These are phyloP conservation scores for Pythium angustatum DNA, from an alignment of 352 stramenopile genomes.

Conservation along the genomic window DNA sequence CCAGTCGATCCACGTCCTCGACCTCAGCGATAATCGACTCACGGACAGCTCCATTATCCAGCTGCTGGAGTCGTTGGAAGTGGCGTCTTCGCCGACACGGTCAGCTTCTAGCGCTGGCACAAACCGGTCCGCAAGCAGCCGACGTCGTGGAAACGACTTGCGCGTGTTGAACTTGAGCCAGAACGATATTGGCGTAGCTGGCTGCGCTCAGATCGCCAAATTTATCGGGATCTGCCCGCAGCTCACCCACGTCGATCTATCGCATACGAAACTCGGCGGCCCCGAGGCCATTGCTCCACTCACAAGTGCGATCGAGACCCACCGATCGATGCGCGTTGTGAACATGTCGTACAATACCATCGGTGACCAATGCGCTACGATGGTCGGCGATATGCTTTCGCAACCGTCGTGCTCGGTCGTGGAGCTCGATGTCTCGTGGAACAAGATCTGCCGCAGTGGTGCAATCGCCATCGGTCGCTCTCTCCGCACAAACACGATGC, in stretches of 20 bases:
- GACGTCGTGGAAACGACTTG: conserved; percentile 39
- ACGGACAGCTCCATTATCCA: conserved; percentile 63
- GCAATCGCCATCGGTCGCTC: conserved; percentile 56
- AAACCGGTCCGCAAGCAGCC: conserved; percentile 4
- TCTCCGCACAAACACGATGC: conserved; percentile 49
- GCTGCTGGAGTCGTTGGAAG: conserved; percentile 53
- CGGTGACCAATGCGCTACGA: conserved; percentile 41
- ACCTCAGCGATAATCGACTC: conserved; percentile 71
- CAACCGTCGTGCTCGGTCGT: conserved; percentile 48
- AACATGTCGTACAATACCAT: conserved; percentile 75
- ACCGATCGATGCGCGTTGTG: conserved; percentile 48
- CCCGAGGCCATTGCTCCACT: conserved; percentile 48
- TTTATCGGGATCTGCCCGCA: conserved; percentile 50
- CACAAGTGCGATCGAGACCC: conserved; percentile 52
- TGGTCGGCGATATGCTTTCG: conserved; percentile 67
- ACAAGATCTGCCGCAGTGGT: conserved; percentile 57
- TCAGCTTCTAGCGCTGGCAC: conserved; percentile 6
- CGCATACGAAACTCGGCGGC: conserved; percentile 47
- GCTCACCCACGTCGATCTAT: conserved; percentile 62
- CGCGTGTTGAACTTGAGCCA: conserved; percentile 70
- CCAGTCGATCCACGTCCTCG: conserved; percentile 57
- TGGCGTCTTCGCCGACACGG: conserved; percentile 3
- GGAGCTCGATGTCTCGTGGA: conserved; percentile 70
- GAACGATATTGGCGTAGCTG: conserved; percentile 57
- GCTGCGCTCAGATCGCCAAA: conserved; percentile 53